Percentiles rank a stretch among this genome's conserved stretches.
Evolutionary conservation across 768 basidiomycete genomes (phyloP).

Genomic region (Galerina marginata): DNA sequence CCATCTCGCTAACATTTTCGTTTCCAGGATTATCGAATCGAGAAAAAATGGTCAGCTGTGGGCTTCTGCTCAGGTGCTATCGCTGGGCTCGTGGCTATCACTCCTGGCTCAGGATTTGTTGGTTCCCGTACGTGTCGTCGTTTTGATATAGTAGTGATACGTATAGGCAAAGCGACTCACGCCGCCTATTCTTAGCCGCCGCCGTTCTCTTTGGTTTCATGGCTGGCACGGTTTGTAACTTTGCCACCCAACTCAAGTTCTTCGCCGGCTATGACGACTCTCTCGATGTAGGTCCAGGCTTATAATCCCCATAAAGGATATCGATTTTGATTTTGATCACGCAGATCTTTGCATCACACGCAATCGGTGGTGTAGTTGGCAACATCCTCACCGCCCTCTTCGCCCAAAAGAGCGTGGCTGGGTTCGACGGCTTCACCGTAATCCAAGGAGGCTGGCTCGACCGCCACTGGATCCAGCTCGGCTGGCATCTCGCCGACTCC

Average conservation of each 20-base stretch:
- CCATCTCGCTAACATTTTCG: background rate
- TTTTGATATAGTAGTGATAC: background rate
- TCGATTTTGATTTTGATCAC: constrained; percentile 6
- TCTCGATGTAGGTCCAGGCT: constrained; percentile 64
- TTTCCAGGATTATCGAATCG: constrained; percentile 83
- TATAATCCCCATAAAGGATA: background rate
- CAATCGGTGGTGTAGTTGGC: constrained; percentile 78
- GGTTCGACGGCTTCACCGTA: constrained; percentile 72
- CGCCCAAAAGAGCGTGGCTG: constrained; percentile 80
- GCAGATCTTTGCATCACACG: constrained; percentile 90
- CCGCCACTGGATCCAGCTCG: constrained; percentile 82
- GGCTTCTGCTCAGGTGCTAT: constrained; percentile 98
- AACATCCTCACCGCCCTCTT: constrained; percentile 90
- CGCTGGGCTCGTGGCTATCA: constrained; percentile 88
- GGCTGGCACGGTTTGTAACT: constrained; percentile 88
- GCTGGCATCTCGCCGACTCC: constrained; percentile 82
- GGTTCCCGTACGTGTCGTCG: constrained; percentile 62
- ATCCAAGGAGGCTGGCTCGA: constrained; percentile 91
- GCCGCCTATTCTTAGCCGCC: constrained; percentile 54
- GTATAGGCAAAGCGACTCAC: background rate
- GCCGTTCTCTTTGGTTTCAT: constrained; percentile 86
- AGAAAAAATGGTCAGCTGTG: constrained; percentile 92
- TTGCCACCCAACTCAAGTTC: constrained; percentile 94
- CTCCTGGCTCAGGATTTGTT: constrained; percentile 82
- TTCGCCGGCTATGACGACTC: constrained; percentile 78